Conservation (phyloP, 768 basidiomycete species). For the Pholiota microspora region DNA sequence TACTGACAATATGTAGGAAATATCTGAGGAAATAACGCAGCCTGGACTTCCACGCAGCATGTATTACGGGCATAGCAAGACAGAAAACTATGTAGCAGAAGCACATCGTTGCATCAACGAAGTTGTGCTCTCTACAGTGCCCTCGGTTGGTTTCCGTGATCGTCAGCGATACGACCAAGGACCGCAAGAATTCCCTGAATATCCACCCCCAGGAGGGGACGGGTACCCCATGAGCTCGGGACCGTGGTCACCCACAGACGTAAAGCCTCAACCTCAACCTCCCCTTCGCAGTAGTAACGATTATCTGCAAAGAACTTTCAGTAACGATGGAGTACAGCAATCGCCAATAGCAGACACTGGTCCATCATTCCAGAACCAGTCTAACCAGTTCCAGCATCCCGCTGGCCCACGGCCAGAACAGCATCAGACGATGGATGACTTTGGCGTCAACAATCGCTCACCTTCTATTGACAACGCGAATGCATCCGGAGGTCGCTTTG, state of each 20-base stretch:
- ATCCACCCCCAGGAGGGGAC: constrained; percentile 3
- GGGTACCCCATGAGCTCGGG: background rate
- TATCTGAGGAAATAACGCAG: constrained; percentile 76
- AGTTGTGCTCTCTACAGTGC: constrained; percentile 45
- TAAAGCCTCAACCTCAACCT: constrained; percentile 18
- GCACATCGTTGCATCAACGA: constrained; percentile 55
- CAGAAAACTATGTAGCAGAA: constrained; percentile 60
- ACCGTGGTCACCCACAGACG: constrained; percentile 8
- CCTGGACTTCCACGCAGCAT: constrained; percentile 75
- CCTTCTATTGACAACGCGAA: constrained; percentile 19
- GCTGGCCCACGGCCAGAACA: constrained; percentile 11
- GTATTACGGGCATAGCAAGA: constrained; percentile 67
- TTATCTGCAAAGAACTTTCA: constrained; percentile 2
- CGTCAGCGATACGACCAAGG: constrained; percentile 19
- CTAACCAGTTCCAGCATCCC: constrained; percentile 6
- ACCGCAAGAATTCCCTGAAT: constrained; percentile 6
- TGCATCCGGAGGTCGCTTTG: constrained; percentile 50
- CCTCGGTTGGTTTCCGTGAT: constrained; percentile 25
- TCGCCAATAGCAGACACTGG: background rate
- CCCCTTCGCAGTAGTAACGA: constrained; percentile 10
- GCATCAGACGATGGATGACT: constrained; percentile 37
- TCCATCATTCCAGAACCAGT: background rate
- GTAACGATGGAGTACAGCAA: background rate
- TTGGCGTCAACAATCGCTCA: constrained; percentile 31
- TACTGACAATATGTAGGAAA: constrained; percentile 45